These are phyloP conservation scores for Cyclostephanos tholiformis DNA, from an alignment of 108 stramenopile species.

Conservation along the genomic window DNA sequence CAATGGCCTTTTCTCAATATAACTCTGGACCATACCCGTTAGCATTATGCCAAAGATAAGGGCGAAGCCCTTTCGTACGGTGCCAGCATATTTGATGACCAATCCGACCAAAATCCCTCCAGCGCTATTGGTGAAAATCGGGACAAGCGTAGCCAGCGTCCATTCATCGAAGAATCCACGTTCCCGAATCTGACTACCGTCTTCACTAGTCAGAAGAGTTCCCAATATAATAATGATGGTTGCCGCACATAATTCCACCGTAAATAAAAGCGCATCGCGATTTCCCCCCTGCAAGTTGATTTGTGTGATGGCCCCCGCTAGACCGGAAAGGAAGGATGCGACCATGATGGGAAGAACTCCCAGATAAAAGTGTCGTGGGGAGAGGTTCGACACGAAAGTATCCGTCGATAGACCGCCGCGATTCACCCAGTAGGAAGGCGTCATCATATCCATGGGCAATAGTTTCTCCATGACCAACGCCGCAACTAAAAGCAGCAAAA, in stretches of 20 bases:
- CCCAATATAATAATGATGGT: conserved; percentile 59
- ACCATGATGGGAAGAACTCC: conserved; percentile 82
- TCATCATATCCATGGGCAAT: conserved; percentile 42
- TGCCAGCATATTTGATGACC: conserved; percentile 93
- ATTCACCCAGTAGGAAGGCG: conserved; percentile 24
- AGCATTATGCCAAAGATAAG: conserved; percentile 87
- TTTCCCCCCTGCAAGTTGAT: conserved; percentile 73
- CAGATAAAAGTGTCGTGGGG: conserved; percentile 60
- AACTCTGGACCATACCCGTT: conserved; percentile 70
- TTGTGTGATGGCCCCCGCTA: conserved; percentile 91
- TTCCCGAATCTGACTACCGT: conserved; percentile 61
- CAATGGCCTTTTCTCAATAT: conserved; percentile 42
- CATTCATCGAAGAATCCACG: conserved; percentile 83
- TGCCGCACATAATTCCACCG: conserved; percentile 85
- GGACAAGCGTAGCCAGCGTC: conserved; percentile 72
- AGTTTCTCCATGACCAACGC: conserved; percentile 83
- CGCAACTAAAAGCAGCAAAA: conserved; percentile 76
- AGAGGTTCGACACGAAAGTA: conserved; percentile 19
- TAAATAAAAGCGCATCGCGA: conserved; percentile 87
- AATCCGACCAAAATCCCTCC: conserved; percentile 95
- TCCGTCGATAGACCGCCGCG: conserved; percentile 1
- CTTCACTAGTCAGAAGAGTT: conserved; percentile 50
- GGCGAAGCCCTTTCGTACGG: conserved; percentile 89
- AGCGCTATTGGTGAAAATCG: conserved; percentile 83
- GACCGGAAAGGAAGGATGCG: conserved; percentile 87